Evolutionary conservation across 345 rosid genomes (phyloP), one percentile per base, ranked within the genome.

Genomic region (Aurinia saxatilis): DNA sequence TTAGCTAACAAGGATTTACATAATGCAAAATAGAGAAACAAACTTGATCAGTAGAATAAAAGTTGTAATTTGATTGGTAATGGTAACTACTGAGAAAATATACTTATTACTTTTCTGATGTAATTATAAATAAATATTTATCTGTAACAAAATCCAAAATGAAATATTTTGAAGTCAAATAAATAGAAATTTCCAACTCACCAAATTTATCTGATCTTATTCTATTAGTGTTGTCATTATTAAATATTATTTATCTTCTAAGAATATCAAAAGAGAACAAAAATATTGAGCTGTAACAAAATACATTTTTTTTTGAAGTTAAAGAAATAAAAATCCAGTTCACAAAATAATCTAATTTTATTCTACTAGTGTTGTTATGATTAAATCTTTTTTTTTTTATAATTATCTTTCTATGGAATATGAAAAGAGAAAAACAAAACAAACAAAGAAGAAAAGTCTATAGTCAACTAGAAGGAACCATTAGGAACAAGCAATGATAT

Each of bases 391-490:
- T 30, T 23, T 10, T 56, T n/a, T n/a, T n/a, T n/a, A n/a, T n/a
- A n/a, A 23, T 70, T 4, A 47, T 39, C 38, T 31, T 38, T n/a
- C 34, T 15, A 55, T 70, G 64, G 74, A 55, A 63, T 30, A 70
- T 63, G 6, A 39, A 51, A 60, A 27, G 27, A 1, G 6, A 27
- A 27, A 27, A 27, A 27, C 31, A 50, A 59, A 41, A 33, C 2
- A 41, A 68, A 45, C 48, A 61, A 61, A 21, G 53, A 63, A 57
- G 65, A 63, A 71, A 71, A 63, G 75, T 63, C 70, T 63, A 50
- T 34, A 63, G 75, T 71, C 65, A 71, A 71, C 59, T 34, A 14
- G 70, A 71, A 71, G 75, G 65, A 63, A 71, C 59, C 75, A 70
- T 13, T 34, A 63, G 65, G 69, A 34, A 63, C 59, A 71, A 71